These are phyloP conservation scores for Chaetomiaceae sp. DNA, from an alignment of 2,329 filamentous ascomycete species.

Conservation along the genomic window DNA sequence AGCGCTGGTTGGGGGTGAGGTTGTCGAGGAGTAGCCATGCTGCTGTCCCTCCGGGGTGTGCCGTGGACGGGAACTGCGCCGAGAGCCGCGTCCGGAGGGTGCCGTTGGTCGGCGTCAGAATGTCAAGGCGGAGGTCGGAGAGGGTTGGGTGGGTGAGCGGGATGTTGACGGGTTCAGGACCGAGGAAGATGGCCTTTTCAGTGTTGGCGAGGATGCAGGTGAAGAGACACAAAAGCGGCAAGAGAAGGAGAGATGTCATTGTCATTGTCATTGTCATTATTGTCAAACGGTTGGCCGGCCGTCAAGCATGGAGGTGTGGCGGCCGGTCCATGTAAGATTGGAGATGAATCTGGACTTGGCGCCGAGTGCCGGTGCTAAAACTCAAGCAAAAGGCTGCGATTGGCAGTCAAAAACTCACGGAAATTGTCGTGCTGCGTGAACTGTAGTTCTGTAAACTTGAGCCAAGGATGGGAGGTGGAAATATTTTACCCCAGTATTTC, in stretches of 20 bases:
- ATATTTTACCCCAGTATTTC: slow-evolving; percentile 1
- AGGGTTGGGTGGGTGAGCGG: slow-evolving; percentile 53
- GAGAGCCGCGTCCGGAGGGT: slow-evolving; percentile 60
- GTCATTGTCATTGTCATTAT: background rate
- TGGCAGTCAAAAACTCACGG: too few species aligned
- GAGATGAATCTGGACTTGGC: background rate
- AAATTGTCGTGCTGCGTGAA: too few species aligned
- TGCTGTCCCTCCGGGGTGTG: slow-evolving; percentile 51
- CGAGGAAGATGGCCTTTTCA: slow-evolving; percentile 87
- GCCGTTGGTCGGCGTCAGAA: slow-evolving; percentile 53
- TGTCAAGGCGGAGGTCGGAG: slow-evolving; percentile 57
- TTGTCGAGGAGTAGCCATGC: slow-evolving; percentile 76
- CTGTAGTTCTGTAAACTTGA: too few species aligned
- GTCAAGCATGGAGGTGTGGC: background rate
- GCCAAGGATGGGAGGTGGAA: too few species aligned
- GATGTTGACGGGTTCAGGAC: slow-evolving; percentile 55
- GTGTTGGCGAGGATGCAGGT: slow-evolving; percentile 60
- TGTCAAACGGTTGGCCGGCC: too few species aligned
- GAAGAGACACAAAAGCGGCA: slow-evolving; percentile 17
- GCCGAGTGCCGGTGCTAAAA: background rate
- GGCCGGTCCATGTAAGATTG: background rate
- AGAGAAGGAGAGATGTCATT: background rate
- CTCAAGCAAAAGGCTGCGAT: too few species aligned
- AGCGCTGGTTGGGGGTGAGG: slow-evolving; percentile 67
- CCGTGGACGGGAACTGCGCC: slow-evolving; percentile 60